Evolutionary conservation across 805 yeast species (phyloP).

Genomic region (Candida yuanshanica): DNA sequence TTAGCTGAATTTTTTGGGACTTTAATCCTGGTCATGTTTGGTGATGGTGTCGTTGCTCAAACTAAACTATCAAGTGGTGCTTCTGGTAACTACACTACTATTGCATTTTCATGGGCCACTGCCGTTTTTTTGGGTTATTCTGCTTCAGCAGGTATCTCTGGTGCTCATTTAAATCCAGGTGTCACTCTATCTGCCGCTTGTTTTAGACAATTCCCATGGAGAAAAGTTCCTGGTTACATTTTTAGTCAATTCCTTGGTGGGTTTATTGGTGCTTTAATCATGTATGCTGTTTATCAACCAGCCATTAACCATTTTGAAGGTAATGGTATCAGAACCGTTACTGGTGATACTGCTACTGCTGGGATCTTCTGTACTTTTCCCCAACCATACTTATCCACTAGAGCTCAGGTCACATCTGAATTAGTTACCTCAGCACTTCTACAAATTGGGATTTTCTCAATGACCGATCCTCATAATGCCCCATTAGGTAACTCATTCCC

Average conservation of each 20-base stretch:
- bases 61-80: slow-evolving; percentile 29
- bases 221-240: slow-evolving; percentile 39
- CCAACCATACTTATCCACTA: slow-evolving; percentile 31
- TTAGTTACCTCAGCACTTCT: slow-evolving; percentile 39
- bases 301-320: slow-evolving; percentile 35
- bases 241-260: slow-evolving; percentile 46
- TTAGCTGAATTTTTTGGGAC: slow-evolving; percentile 50
- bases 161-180: slow-evolving; percentile 55
- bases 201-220: slow-evolving; percentile 47
- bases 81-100: slow-evolving; percentile 37
- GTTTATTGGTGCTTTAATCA: slow-evolving; percentile 38
- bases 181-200: slow-evolving; percentile 42
- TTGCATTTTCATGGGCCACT: slow-evolving; percentile 48
- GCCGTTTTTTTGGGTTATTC: slow-evolving; percentile 48
- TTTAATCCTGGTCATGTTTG: slow-evolving; percentile 38
- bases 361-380: slow-evolving; percentile 45
- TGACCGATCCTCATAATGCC: slow-evolving; percentile 46
- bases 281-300: slow-evolving; percentile 39
- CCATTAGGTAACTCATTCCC: slow-evolving; percentile 43
- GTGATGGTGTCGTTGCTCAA: slow-evolving; percentile 47
- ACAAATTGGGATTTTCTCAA: slow-evolving; percentile 41
- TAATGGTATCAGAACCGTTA: slow-evolving; percentile 19
- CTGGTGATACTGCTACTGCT: slow-evolving; percentile 31
- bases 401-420: slow-evolving; percentile 45
- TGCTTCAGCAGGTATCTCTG: slow-evolving; percentile 49